A percentile compares a stretch with the other conserved stretches of the same genome.
These are phyloP conservation scores for Penicillium odoratum DNA, from an alignment of 495 filamentous ascomycete species.

Conservation along the genomic window DNA sequence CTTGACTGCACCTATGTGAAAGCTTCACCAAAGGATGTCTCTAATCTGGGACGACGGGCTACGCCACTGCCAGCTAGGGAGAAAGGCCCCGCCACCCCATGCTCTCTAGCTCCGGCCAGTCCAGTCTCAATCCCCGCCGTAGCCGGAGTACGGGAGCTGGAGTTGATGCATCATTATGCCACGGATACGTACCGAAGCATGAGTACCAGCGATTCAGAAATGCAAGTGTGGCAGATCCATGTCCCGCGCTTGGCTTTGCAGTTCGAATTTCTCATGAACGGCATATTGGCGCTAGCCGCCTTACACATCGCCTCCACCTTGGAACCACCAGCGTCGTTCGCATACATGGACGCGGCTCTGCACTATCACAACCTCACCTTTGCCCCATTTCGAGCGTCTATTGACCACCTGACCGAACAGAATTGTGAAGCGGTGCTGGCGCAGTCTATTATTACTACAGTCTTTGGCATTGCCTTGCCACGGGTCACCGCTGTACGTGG, in stretches of 20 bases:
- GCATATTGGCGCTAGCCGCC: slow-evolving; percentile 51
- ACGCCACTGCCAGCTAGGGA: not conserved
- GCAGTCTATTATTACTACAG: slow-evolving; percentile 48
- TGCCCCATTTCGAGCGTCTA: slow-evolving; percentile 39
- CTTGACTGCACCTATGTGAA: slow-evolving; percentile 41
- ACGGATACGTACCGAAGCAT: slow-evolving; percentile 18
- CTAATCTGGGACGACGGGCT: slow-evolving; percentile 4
- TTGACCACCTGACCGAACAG: slow-evolving; percentile 39
- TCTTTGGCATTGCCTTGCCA: slow-evolving; percentile 42
- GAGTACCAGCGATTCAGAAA: slow-evolving; percentile 24
- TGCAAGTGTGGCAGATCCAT: slow-evolving; percentile 28
- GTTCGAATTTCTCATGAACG: slow-evolving; percentile 51
- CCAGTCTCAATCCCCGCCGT: slow-evolving; percentile 22
- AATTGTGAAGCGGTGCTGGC: slow-evolving; percentile 49
- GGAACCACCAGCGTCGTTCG: slow-evolving; percentile 27
- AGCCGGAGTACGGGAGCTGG: slow-evolving; percentile 26
- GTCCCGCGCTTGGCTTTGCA: slow-evolving; percentile 44
- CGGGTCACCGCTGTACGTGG: slow-evolving; percentile 27
- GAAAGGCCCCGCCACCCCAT: slow-evolving; percentile 12
- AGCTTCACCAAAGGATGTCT: slow-evolving; percentile 20
- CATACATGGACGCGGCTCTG: slow-evolving; percentile 44
- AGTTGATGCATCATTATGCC: slow-evolving; percentile 21
- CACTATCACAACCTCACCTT: slow-evolving; percentile 47
- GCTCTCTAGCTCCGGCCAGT: slow-evolving; percentile 21
- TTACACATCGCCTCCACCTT: slow-evolving; percentile 46